These are phyloP conservation scores for Candida gigantensis DNA, from an alignment of 1,139 yeast genomes.

Conservation along the genomic window DNA sequence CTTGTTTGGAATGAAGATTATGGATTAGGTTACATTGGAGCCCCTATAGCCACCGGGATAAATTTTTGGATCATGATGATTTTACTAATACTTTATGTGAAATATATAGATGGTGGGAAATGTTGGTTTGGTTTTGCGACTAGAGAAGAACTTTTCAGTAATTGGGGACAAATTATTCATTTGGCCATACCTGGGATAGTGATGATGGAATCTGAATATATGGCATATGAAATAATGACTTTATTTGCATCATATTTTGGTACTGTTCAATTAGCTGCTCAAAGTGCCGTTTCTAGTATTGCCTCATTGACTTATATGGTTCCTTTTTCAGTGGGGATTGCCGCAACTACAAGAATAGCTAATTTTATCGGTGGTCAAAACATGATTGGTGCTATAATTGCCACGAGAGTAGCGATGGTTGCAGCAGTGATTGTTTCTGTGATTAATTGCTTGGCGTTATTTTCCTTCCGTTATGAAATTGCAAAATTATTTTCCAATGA, in stretches of 20 bases:
- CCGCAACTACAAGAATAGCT: constrained; percentile 84
- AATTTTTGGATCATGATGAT: constrained; percentile 72
- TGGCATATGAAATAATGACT: constrained; percentile 73
- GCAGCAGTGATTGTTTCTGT: constrained; percentile 61
- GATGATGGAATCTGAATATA: constrained; percentile 73
- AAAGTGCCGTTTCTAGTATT: constrained; percentile 80
- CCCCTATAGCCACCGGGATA: constrained; percentile 69
- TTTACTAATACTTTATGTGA: constrained; percentile 53
- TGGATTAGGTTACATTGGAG: constrained; percentile 70
- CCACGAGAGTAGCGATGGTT: constrained; percentile 63
- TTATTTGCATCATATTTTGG: constrained; percentile 79
- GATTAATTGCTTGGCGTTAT: constrained; percentile 54
- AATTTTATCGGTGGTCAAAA: constrained; percentile 83
- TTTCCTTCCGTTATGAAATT: constrained; percentile 52
- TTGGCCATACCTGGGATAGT: constrained; percentile 73
- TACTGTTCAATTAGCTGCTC: constrained; percentile 81
- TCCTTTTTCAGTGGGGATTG: constrained; percentile 88
- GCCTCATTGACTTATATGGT: constrained; percentile 82
- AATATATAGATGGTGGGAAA: constrained; percentile 61
- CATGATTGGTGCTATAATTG: constrained; percentile 57
- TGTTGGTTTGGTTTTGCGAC: constrained; percentile 69
- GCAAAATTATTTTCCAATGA: constrained; percentile 75
- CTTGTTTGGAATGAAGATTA: constrained; percentile 69
- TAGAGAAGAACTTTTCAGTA: constrained; percentile 46
- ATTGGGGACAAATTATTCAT: constrained; percentile 60